A percentile compares a stretch with the other conserved stretches of the same genome.
Conservation (phyloP, 495 filamentous ascomycete genomes). For the Bacidia gigantensis region DNA sequence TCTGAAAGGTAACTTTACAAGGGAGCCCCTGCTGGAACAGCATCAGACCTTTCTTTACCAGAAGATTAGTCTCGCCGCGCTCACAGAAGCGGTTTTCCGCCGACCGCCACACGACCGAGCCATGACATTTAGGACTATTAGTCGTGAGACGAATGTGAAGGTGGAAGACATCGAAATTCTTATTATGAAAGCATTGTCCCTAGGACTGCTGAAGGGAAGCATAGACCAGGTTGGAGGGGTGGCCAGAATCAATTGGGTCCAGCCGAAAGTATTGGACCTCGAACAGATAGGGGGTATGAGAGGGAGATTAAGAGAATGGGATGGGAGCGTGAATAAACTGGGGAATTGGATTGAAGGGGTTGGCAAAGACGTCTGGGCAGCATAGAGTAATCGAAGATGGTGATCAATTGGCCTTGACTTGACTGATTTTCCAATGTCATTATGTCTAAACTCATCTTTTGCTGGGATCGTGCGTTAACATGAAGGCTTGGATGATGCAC, state of each 20-base stretch:
- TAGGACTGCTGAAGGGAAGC: constrained; percentile 77
- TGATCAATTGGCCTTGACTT: too few species aligned
- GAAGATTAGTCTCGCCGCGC: constrained; percentile 91
- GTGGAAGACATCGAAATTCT: constrained; percentile 89
- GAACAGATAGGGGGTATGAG: constrained; percentile 93
- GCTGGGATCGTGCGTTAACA: too few species aligned
- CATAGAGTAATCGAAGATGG: constrained; percentile 28
- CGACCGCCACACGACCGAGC: constrained; percentile 89
- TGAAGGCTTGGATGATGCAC: too few species aligned
- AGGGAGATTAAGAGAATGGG: constrained; percentile 78
- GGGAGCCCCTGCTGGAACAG: constrained; percentile 62
- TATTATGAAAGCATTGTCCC: constrained; percentile 93
- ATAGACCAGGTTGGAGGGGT: constrained; percentile 95
- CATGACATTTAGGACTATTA: constrained; percentile 79
- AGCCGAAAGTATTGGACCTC: constrained; percentile 93
- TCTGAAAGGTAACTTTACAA: constrained; percentile 60
- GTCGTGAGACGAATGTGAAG: constrained; percentile 81
- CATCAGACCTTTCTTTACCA: constrained; percentile 77
- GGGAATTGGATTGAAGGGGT: constrained; percentile 89
- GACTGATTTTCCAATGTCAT: too few species aligned
- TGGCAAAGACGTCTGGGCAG: constrained; percentile 83
- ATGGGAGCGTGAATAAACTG: constrained; percentile 82
- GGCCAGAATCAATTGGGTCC: constrained; percentile 94
- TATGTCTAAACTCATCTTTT: too few species aligned
- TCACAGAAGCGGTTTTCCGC: constrained; percentile 94